Percentiles rank a stretch among this genome's conserved stretches.
Conservation (phyloP, 2,329 filamentous ascomycete genomes). For the Talaromyces sp. region DNA sequence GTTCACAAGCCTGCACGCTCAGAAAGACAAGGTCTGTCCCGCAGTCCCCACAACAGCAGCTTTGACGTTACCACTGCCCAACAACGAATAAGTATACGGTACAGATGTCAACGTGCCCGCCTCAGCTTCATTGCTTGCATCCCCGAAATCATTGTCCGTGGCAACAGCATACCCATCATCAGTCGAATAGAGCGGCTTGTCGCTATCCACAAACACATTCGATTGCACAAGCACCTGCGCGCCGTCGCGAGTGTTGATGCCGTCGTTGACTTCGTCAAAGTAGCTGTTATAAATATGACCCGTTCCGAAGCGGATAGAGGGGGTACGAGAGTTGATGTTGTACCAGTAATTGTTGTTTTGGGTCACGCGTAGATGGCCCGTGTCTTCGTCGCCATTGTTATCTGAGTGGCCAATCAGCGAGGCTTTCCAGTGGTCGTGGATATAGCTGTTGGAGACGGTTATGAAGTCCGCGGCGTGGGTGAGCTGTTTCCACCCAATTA, state of each 20-base stretch:
- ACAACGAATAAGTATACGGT: not conserved
- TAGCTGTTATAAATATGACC: not conserved
- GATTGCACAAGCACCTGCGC: not conserved
- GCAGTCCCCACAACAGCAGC: not conserved
- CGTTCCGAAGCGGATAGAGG: not conserved
- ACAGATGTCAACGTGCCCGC: not conserved
- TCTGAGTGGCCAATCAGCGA: constrained; percentile 43
- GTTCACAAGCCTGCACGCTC: not conserved
- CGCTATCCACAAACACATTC: not conserved
- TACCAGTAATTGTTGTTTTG: not conserved
- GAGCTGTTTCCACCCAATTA: constrained; percentile 26
- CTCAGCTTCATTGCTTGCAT: not conserved
- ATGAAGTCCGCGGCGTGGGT: constrained; percentile 61
- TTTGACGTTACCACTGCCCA: not conserved
- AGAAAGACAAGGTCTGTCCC: not conserved
- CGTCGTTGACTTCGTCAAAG: not conserved
- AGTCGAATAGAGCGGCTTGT: not conserved
- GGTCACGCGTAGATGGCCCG: not conserved
- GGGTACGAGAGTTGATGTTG: not conserved
- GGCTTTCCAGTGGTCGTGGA: constrained; percentile 62
- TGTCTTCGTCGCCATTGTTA: not conserved
- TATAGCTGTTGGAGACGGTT: constrained; percentile 50
- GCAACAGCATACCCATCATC: not conserved
- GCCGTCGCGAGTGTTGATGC: not conserved
- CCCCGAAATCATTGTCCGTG: not conserved